Conservation (phyloP, 139 green algal species). For the Astrephomene gubernaculifera region DNA sequence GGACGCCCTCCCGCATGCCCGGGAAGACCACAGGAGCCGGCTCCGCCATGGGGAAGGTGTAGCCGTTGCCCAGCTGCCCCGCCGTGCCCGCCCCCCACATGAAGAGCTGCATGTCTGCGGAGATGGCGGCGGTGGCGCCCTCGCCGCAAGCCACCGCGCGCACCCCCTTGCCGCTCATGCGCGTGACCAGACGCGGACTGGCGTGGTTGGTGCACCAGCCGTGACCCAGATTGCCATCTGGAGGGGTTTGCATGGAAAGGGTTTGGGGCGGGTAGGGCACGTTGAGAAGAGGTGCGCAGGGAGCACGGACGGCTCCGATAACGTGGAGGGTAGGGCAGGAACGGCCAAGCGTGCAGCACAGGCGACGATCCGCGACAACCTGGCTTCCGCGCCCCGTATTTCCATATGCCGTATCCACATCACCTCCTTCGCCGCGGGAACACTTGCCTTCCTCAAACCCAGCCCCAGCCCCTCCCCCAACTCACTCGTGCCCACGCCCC, state of each 20-base stretch:
- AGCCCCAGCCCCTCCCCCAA: not conserved
- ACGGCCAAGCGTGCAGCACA: no score
- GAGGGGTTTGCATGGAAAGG: no score
- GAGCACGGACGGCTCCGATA: no score
- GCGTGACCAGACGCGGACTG: conserved; percentile 63
- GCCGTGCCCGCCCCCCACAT: conserved; percentile 79
- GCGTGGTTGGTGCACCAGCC: conserved; percentile 61
- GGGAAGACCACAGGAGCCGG: conserved; percentile 39
- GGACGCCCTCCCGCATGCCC: conserved; percentile 7
- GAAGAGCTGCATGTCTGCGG: conserved; percentile 72
- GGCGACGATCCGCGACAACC: no score
- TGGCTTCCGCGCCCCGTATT: no score
- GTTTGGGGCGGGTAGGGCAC: no score
- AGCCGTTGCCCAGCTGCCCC: conserved; percentile 74
- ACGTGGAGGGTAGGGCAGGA: no score
- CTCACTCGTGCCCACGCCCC: conserved; percentile 64
- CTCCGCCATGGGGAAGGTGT: conserved; percentile 38
- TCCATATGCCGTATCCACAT: no score
- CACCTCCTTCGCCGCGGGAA: no score
- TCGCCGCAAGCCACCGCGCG: conserved; percentile 65
- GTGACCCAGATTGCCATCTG: conserved; percentile 72
- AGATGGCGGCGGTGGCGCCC: conserved; percentile 76
- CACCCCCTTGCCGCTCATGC: conserved; percentile 68
- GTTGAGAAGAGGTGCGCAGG: no score
- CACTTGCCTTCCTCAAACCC: no score